phyloP scores from a whole-genome alignment of 441 rosid genomes.

The Bruguiera hainesii region DNA sequence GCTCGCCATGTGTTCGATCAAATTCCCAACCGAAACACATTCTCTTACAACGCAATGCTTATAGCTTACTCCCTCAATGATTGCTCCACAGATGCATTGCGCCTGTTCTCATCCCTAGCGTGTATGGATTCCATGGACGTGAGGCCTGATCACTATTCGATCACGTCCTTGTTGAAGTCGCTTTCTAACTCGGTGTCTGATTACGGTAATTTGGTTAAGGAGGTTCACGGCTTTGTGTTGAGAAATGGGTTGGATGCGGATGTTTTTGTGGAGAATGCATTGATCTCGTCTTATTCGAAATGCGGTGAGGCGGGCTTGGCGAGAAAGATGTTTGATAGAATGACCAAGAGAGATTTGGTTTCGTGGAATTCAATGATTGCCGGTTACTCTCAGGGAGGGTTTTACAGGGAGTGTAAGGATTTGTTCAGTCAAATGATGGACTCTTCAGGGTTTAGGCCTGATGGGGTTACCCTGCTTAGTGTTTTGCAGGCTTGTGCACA shows the following conservation, averaged over 20 bases:
- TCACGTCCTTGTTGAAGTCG: constrained; percentile 61
- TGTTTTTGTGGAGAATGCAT: constrained; percentile 55
- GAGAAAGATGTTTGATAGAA: constrained; percentile 56
- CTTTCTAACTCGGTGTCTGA: constrained; percentile 34
- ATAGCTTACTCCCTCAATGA: constrained; percentile 56
- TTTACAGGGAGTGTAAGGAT: constrained; percentile 58
- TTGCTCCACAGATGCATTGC: constrained; percentile 41
- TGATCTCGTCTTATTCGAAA: constrained; percentile 61
- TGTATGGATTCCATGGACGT: constrained; percentile 19
- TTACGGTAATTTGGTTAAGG: constrained; percentile 36
- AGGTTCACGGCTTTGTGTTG: constrained; percentile 55
- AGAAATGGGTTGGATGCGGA: constrained; percentile 48
- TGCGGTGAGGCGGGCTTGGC: constrained; percentile 42
- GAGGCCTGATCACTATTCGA: constrained; percentile 49
- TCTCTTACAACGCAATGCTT: constrained; percentile 80
- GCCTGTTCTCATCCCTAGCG: constrained; percentile 46
- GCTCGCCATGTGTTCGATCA: constrained; percentile 71
- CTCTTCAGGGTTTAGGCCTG: constrained; percentile 43
- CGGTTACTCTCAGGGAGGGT: constrained; percentile 75
- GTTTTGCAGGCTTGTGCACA: constrained; percentile 84
- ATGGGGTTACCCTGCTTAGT: constrained; percentile 54
- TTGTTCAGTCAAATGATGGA: constrained; percentile 53
- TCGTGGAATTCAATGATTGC: constrained; percentile 87
- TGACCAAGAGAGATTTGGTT: constrained; percentile 63
- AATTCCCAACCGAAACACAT: constrained; percentile 48